Evolutionary conservation across 2,329 filamentous ascomycete genomes (phyloP).

Genomic region (Cladosporium halotolerans): DNA sequence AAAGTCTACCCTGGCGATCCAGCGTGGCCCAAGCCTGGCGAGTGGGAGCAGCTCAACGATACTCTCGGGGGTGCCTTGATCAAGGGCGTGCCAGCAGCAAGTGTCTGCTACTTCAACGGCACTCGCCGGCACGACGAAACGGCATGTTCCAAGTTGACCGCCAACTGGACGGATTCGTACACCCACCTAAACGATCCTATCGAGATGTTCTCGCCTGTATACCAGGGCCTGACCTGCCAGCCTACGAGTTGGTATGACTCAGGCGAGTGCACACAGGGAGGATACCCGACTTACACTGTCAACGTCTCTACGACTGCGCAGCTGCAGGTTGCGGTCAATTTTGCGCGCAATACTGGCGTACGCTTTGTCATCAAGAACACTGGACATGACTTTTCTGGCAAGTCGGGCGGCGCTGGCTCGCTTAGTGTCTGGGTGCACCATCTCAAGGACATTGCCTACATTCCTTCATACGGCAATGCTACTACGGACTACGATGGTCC

Average conservation of each 20-base stretch:
- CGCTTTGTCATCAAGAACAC: constrained; percentile 20
- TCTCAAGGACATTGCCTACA: constrained; percentile 14
- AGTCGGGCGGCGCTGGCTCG: constrained; percentile 14
- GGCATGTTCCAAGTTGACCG: constrained; percentile 10
- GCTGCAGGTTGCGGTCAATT: constrained; percentile 16
- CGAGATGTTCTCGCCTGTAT: constrained; percentile 3
- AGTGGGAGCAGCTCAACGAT: constrained; percentile 11
- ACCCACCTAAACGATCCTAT: constrained; percentile 5
- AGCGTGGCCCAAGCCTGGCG: constrained; percentile 1
- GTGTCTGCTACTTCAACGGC: constrained; percentile 12
- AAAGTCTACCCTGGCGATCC: constrained; percentile 12
- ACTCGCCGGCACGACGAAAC: constrained; percentile 3
- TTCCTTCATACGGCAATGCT: constrained; percentile 7
- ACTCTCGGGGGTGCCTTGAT: constrained; percentile 13
- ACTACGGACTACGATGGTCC: constrained; percentile 13
- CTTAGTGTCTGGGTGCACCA: constrained; percentile 21
- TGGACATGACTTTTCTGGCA: constrained; percentile 21
- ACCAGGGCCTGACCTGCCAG: constrained; percentile 11
- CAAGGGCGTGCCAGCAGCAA: constrained; percentile 8
- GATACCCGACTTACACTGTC: constrained; percentile 15
- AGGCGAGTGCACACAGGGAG: constrained; percentile 14
- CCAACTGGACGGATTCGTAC: background rate
- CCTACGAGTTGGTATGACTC: background rate
- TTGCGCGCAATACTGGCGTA: constrained; percentile 17
- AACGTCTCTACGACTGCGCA: constrained; percentile 13